Evolutionary conservation across 768 basidiomycete species (phyloP), one percentile per base, ranked within the genome.

Genomic region (Suillus decipiens): DNA sequence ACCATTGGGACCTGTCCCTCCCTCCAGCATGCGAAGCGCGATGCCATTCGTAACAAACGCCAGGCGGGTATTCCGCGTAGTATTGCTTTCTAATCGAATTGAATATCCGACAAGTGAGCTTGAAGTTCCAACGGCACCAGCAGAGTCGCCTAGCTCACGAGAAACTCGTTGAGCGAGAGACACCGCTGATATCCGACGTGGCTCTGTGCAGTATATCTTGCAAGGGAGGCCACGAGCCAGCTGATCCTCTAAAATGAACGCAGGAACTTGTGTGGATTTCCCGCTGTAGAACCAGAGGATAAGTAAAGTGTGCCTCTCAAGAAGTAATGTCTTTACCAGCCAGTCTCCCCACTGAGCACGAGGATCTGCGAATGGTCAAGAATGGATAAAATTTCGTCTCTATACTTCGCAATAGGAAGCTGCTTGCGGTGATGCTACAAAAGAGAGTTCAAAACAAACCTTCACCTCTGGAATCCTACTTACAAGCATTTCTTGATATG

Each of bases 21-120:
- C 83, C 79, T 99, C 96, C n/a, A 99, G 78, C 97, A 98, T 98
- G 48, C 97, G 88, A 31, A 99, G 77, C 0, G 96, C 95, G 64
- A 99, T 96, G 67, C 96, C 96, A 69, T 95, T 93, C 3, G 95
- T 97, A 17, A 96, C 90, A 71, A 90, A 97, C 0, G 92, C 85
- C 54, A 95, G 73, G 22, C 88, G 82, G 0, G 95, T 97, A 61
- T 88, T 88, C 64, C 84, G 84, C 3, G 89, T 88, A 34, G 89
- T 90, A 67, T 91, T 89, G 69, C 88, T 95, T 75, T 99, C 96
- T 59, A 99, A 75, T 41, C 96, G 86, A 66, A 99, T 96, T 7
- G 95, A 93, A 75, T 98, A 98, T 22, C 96, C 96, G 43, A 98
- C 92, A 19, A 96, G 80, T 53, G 94, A 96, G 58, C 80, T 82